phyloP scores from a whole-genome alignment of 2,329 filamentous ascomycete genomes.

The Microsporum ferrugineum region DNA sequence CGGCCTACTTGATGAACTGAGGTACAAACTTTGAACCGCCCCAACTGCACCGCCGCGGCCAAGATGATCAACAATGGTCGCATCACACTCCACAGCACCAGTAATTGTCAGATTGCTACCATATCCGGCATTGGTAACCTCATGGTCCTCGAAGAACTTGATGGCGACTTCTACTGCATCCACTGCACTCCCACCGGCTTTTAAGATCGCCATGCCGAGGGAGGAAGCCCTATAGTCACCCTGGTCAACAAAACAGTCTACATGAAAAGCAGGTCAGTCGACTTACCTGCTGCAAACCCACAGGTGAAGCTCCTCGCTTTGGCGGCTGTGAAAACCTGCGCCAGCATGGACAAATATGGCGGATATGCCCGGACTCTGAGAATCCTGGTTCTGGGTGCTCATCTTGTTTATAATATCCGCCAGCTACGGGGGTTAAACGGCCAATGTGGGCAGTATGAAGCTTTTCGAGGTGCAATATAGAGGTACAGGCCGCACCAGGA shows the following conservation, averaged over 20 bases:
- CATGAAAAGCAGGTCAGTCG: neutral
- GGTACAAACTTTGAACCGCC: slow-evolving; percentile 67
- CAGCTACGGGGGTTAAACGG: neutral
- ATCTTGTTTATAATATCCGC: neutral
- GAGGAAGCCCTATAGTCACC: slow-evolving; percentile 56
- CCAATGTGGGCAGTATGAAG: neutral
- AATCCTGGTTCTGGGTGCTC: neutral
- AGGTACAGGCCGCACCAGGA: neutral
- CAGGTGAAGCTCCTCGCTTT: slow-evolving; percentile 76
- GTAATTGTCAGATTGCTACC: slow-evolving; percentile 90
- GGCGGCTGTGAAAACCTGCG: slow-evolving; percentile 79
- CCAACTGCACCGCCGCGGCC: slow-evolving; percentile 90
- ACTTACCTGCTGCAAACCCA: slow-evolving; percentile 78
- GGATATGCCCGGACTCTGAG: slow-evolving; percentile 40
- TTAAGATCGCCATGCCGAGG: slow-evolving; percentile 69
- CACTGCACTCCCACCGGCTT: slow-evolving; percentile 63
- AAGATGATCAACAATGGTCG: slow-evolving; percentile 79
- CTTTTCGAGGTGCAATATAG: neutral
- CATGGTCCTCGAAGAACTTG: slow-evolving; percentile 76
- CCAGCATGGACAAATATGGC: slow-evolving; percentile 94
- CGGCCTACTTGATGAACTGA: neutral
- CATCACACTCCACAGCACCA: slow-evolving; percentile 87
- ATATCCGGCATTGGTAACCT: slow-evolving; percentile 93
- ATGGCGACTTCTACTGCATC: slow-evolving; percentile 87
- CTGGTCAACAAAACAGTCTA: slow-evolving; percentile 6